phyloP scores from a whole-genome alignment of 2,329 filamentous ascomycete species.

The Aspergillus neoniger region DNA sequence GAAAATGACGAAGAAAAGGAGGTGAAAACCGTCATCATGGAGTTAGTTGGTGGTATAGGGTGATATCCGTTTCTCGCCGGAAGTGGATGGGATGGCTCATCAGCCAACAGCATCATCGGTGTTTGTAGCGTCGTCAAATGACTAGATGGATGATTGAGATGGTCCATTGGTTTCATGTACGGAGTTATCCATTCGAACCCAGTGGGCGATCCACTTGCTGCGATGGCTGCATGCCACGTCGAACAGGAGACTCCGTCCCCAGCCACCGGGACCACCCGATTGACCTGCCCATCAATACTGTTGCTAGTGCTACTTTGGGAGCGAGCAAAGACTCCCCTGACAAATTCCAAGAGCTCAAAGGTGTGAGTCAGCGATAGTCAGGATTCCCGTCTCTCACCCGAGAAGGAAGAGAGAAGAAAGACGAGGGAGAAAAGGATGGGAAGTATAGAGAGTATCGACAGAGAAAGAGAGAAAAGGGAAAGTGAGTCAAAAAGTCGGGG shows the following conservation, averaged over 20 bases:
- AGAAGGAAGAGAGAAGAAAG: neutral
- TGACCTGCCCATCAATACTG: neutral
- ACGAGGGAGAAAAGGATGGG: neutral
- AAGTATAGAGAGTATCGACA: no score
- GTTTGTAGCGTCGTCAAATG: neutral
- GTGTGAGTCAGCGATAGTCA: no score
- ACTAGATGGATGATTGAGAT: neutral
- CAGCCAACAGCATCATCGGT: neutral
- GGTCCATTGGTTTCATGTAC: neutral
- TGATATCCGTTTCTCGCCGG: no score
- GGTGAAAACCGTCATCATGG: neutral
- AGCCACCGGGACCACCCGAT: conserved; percentile 20
- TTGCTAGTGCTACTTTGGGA: neutral
- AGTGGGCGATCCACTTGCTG: conserved; percentile 25
- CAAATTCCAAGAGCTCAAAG: no score
- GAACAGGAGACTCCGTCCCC: conserved; percentile 17
- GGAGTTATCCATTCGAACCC: conserved; percentile 2
- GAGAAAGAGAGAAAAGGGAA: neutral
- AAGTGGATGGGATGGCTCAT: neutral
- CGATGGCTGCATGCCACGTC: conserved; percentile 29
- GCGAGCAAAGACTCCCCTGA: no score
- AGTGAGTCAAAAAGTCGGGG: neutral
- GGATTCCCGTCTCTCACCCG: no score
- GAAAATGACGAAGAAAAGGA: conserved; percentile 1
- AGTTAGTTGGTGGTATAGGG: neutral